These are phyloP conservation scores for Boletellus ananas DNA, from an alignment of 768 basidiomycete genomes.

Conservation along the genomic window DNA sequence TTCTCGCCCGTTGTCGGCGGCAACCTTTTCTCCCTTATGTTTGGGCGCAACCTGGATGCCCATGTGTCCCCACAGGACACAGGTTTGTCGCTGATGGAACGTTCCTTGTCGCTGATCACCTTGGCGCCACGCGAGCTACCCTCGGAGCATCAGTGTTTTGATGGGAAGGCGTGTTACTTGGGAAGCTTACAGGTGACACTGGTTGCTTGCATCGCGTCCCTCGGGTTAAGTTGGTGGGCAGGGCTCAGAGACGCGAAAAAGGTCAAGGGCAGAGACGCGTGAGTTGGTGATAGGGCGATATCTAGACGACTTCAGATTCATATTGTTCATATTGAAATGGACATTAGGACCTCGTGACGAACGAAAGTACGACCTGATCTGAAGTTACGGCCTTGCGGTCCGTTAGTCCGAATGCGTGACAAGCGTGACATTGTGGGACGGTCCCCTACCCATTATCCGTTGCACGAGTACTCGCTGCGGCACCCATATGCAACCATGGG, in stretches of 20 bases:
- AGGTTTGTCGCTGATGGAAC: background rate
- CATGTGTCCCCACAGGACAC: conserved; percentile 39
- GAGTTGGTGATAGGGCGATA: background rate
- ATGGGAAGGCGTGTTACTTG: conserved; percentile 59
- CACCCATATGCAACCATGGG: too few species aligned
- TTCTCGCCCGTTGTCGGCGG: conserved; percentile 74
- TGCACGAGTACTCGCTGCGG: too few species aligned
- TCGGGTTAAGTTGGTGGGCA: conserved; percentile 36
- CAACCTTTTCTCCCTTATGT: conserved; percentile 80
- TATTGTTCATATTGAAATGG: background rate
- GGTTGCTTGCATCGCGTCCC: conserved; percentile 33
- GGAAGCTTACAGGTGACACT: conserved; percentile 50
- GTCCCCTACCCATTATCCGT: too few species aligned
- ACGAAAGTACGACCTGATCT: too few species aligned
- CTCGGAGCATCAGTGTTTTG: conserved; percentile 45
- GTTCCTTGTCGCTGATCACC: background rate
- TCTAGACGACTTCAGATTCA: background rate
- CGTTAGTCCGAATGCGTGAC: too few species aligned
- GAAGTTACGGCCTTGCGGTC: too few species aligned
- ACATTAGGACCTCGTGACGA: too few species aligned
- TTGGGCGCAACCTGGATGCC: conserved; percentile 76
- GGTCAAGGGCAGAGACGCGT: background rate
- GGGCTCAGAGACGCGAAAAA: conserved; percentile 32
- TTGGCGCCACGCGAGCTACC: conserved; percentile 17
- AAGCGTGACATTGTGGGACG: too few species aligned